phyloP scores from a whole-genome alignment of 1,284 basidiomycete genomes.

The Ganoderma sp. region DNA sequence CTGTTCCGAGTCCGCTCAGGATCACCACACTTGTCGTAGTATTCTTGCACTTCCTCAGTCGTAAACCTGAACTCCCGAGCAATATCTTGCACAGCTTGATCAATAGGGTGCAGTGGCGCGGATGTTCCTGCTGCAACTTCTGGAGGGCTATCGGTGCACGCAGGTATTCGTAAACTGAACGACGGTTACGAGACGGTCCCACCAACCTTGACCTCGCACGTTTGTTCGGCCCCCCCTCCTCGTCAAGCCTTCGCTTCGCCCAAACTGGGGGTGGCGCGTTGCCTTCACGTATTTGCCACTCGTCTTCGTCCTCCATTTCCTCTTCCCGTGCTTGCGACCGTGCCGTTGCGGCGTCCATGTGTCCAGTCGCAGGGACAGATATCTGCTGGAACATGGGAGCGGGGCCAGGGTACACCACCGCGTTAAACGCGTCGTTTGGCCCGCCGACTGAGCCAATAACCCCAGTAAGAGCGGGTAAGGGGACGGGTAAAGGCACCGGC shows the following conservation, averaged over 20 bases:
- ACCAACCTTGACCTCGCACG: constrained; percentile 41
- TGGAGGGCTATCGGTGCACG: constrained; percentile 13
- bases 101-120: constrained; percentile 59
- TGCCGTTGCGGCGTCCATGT: constrained; percentile 32
- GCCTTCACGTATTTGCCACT: constrained; percentile 71
- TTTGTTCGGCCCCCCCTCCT: constrained; percentile 42
- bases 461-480: constrained; percentile 27
- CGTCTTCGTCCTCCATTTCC: constrained; percentile 62
- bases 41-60: constrained; percentile 73
- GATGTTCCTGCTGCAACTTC: constrained; percentile 45
- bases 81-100: constrained; percentile 65
- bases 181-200: not conserved
- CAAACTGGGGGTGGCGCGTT: constrained; percentile 67
- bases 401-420: constrained; percentile 29
- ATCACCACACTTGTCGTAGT: constrained; percentile 72
- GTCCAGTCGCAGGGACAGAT: constrained; percentile 26
- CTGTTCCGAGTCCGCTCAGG: constrained; percentile 64
- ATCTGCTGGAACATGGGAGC: constrained; percentile 32
- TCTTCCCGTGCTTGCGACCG: constrained; percentile 42
- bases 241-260: constrained; percentile 60
- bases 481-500: constrained; percentile 30
- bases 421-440: constrained; percentile 22
- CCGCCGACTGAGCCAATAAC: constrained; percentile 27
- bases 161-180: not conserved
- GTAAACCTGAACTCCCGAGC: constrained; percentile 71